Evolutionary conservation across 2,329 filamentous ascomycete genomes (phyloP).

Genomic region (Pseudopyrenochaeta lycopersici): DNA sequence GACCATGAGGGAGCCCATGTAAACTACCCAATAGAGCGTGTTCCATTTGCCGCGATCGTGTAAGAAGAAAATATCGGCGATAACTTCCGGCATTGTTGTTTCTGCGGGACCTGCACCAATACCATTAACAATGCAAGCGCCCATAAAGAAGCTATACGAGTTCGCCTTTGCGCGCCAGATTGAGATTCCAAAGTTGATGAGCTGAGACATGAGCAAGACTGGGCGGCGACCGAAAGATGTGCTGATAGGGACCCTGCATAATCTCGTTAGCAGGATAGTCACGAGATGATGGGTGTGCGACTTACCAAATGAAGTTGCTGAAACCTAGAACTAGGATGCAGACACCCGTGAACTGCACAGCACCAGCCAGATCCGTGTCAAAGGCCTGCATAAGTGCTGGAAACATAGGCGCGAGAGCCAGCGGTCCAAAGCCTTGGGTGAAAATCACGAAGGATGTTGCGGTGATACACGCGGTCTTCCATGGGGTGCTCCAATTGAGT

Average conservation of each 20-base stretch:
- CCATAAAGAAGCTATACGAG: constrained; percentile 70
- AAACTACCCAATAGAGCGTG: constrained; percentile 68
- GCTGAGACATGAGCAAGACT: constrained; percentile 61
- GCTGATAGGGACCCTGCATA: constrained; percentile 63
- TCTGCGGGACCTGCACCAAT: constrained; percentile 70
- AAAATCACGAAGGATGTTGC: constrained; percentile 60
- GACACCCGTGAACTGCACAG: constrained; percentile 66
- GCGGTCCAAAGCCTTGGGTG: constrained; percentile 63
- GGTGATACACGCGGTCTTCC: constrained; percentile 61
- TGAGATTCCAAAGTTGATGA: constrained; percentile 63
- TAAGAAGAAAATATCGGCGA: constrained; percentile 72
- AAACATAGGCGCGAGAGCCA: constrained; percentile 68
- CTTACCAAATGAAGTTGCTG: constrained; percentile 68
- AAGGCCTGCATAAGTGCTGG: constrained; percentile 65
- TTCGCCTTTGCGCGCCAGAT: constrained; percentile 68
- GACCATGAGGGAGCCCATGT: constrained; percentile 70
- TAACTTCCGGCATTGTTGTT: constrained; percentile 69
- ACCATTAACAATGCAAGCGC: constrained; percentile 68
- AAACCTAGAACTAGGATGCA: constrained; percentile 67
- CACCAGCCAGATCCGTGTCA: constrained; percentile 61
- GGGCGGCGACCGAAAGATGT: constrained; percentile 65
- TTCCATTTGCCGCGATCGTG: constrained; percentile 71
- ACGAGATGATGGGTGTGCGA: neutral
- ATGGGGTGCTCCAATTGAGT: constrained; percentile 61
- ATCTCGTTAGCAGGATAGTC: constrained; percentile 4